Conservation (phyloP, 2,329 filamentous ascomycete genomes). For the Colletotrichum siamense region DNA sequence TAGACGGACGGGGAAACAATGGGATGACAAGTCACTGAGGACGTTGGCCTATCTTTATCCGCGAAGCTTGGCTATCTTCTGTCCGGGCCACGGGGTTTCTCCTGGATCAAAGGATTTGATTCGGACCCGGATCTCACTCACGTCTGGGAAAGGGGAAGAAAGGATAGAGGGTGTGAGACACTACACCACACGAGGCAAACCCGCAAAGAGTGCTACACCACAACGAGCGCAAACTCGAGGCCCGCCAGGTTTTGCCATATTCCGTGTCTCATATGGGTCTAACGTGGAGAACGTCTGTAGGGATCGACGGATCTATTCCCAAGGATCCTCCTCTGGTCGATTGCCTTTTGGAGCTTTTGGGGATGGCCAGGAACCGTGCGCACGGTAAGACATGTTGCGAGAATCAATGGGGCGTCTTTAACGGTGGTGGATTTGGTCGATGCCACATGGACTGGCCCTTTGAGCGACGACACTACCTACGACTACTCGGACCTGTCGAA, state of each 20-base stretch:
- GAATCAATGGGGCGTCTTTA: not conserved
- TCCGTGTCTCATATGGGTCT: slow-evolving; percentile 4
- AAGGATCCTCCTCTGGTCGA: not conserved
- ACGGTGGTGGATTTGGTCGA: not conserved
- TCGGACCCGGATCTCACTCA: not conserved
- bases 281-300: slow-evolving; percentile 1
- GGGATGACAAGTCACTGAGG: not conserved
- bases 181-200: not conserved
- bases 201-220: not conserved
- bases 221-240: not conserved
- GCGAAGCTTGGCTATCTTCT: not conserved
- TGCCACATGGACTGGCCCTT: not conserved
- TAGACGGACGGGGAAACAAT: not conserved
- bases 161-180: slow-evolving; percentile 2
- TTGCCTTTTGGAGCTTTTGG: not conserved
- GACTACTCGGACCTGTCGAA: not conserved
- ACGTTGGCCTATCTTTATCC: not conserved
- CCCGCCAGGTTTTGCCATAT: not conserved
- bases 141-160: not conserved
- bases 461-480: not conserved
- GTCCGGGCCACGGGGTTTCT: not conserved
- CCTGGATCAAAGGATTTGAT: not conserved
- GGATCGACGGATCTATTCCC: slow-evolving; percentile 8
- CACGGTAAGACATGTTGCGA: not conserved
- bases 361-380: slow-evolving; percentile 3